A percentile compares a stretch with the other conserved stretches of the same genome.
phyloP scores from a whole-genome alignment of 345 rosid genomes.

The Hibiscus mutabilis region DNA sequence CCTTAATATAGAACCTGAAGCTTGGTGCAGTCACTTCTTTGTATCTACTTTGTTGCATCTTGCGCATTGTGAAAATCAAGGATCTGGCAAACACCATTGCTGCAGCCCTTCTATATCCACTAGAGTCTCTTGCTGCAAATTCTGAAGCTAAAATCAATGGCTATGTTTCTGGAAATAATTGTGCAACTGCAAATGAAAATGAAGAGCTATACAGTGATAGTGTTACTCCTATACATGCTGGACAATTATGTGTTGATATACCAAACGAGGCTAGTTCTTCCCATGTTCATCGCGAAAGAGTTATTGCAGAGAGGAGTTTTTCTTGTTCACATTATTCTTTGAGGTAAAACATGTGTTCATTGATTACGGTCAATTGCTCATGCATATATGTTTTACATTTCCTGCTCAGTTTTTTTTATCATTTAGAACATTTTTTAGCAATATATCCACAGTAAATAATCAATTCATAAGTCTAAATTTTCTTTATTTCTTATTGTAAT shows the following conservation, averaged over 20 bases:
- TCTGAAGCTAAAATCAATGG: slow-evolving; percentile 58
- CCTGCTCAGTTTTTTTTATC: background rate
- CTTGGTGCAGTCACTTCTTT: slow-evolving; percentile 73
- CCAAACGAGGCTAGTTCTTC: slow-evolving; percentile 33
- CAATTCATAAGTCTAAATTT: background rate
- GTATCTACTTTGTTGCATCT: slow-evolving; percentile 89
- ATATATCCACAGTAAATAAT: background rate
- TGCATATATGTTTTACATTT: background rate
- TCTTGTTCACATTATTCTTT: slow-evolving; percentile 33
- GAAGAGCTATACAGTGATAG: slow-evolving; percentile 31
- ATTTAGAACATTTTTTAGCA: background rate
- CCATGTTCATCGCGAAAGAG: slow-evolving; percentile 31
- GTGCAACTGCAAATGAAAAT: slow-evolving; percentile 27
- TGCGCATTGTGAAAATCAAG: slow-evolving; percentile 90
- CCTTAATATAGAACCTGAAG: slow-evolving; percentile 49
- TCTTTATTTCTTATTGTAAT: background rate
- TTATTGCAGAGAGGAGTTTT: slow-evolving; percentile 17
- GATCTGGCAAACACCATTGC: slow-evolving; percentile 93
- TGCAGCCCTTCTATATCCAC: slow-evolving; percentile 73
- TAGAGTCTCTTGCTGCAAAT: slow-evolving; percentile 46
- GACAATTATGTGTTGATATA: slow-evolving; percentile 24
- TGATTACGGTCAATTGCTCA: background rate
- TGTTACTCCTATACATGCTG: slow-evolving; percentile 28
- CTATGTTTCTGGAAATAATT: slow-evolving; percentile 29
- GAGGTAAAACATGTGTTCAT: slow-evolving; percentile 42